phyloP scores from a whole-genome alignment of 2,329 filamentous ascomycete species.

The Aspergillus bombycis region DNA sequence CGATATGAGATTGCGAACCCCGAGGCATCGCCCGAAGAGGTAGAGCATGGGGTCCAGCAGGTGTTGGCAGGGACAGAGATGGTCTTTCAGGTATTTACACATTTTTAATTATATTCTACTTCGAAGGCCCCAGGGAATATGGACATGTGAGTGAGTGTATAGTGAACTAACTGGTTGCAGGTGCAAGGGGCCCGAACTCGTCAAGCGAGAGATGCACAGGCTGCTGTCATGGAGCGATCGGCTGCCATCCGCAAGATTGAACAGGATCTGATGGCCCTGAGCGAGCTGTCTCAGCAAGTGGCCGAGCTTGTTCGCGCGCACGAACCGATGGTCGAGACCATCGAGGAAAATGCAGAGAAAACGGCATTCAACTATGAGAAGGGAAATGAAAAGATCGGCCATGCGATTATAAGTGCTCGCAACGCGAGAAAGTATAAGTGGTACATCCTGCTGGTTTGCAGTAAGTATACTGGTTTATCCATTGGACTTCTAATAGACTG shows the following conservation, averaged over 20 bases:
- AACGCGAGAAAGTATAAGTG: conserved; percentile 20
- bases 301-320: conserved; percentile 15
- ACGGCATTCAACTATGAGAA: not conserved
- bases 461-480: conserved; percentile 8
- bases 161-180: conserved; percentile 6
- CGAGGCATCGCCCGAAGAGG: conserved; percentile 11
- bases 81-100: not conserved
- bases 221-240: conserved; percentile 16
- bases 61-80: not conserved
- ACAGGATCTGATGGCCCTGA: conserved; percentile 12
- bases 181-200: conserved; percentile 14
- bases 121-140: not conserved
- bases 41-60: conserved; percentile 13
- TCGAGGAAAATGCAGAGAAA: not conserved
- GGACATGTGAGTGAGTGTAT: not conserved
- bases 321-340: conserved; percentile 8
- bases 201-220: conserved; percentile 14
- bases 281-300: conserved; percentile 16
- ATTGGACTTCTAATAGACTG: not conserved
- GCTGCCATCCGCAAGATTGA: conserved; percentile 19
- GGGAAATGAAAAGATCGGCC: conserved; percentile 2
- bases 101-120: no score
- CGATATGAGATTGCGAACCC: conserved; percentile 16
- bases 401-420: conserved; percentile 11
- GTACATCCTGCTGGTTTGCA: conserved; percentile 14